Percentiles rank a stretch among this genome's conserved stretches.
Evolutionary conservation across 1,284 basidiomycete genomes (phyloP).

Genomic region (Cutaneotrichosporon sp.): DNA sequence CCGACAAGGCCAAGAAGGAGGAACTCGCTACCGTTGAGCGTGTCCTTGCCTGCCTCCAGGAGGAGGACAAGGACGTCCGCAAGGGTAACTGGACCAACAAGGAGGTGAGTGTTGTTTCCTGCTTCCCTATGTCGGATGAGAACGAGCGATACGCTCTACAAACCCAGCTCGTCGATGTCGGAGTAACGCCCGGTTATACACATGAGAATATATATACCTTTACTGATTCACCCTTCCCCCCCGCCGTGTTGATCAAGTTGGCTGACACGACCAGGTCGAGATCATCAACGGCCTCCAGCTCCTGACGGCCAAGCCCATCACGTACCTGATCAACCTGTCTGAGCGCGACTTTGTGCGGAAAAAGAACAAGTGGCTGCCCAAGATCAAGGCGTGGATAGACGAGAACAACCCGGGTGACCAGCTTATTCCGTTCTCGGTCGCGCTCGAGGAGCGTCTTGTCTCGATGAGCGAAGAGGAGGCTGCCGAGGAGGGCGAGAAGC

Average conservation of each 20-base stretch:
- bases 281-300: conserved; percentile 88
- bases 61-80: conserved; percentile 84
- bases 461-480: conserved; percentile 62
- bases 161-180: conserved; percentile 67
- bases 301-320: conserved; percentile 95
- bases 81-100: conserved; percentile 95
- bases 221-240: conserved; percentile 16
- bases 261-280: conserved; percentile 64
- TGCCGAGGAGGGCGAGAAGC: conserved; percentile 64
- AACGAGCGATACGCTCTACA: conserved; percentile 69
- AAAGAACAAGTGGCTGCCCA: conserved; percentile 99
- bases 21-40: conserved; percentile 87
- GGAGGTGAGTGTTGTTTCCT: conserved; percentile 63
- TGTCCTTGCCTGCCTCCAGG: conserved; percentile 70
- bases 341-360: conserved; percentile 93
- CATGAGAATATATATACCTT: conserved; percentile 48
- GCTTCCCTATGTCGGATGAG: conserved; percentile 54
- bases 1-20: conserved; percentile 94
- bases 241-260: not conserved
- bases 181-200: conserved; percentile 63
- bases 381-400: conserved; percentile 99
- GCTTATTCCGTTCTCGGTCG: conserved; percentile 95
- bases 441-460: conserved; percentile 86
- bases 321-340: conserved; percentile 95
- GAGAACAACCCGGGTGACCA: conserved; percentile 92